These are phyloP conservation scores for Dimocarpus longan DNA, from an alignment of 345 rosid genomes.

Conservation along the genomic window DNA sequence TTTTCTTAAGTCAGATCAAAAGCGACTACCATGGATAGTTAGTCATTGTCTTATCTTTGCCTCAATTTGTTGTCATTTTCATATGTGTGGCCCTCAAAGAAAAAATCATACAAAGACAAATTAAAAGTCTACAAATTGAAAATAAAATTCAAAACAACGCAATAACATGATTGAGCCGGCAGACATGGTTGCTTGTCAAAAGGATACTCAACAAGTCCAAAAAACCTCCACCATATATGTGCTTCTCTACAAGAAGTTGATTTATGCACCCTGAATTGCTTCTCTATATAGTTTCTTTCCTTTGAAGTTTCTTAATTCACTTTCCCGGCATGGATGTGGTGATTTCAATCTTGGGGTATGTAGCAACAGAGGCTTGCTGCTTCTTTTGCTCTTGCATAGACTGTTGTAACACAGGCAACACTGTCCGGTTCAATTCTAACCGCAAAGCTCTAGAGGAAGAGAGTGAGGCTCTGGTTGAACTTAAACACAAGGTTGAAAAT, in stretches of 20 bases:
- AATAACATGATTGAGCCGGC: too few species aligned
- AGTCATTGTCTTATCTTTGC: too few species aligned
- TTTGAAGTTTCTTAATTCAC: not conserved
- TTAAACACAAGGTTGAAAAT: not conserved
- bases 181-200: too few species aligned
- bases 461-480: not conserved
- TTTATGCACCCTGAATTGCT: not conserved
- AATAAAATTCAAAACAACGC: too few species aligned
- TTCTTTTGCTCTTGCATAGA: not conserved
- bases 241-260: too few species aligned
- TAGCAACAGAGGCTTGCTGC: not conserved
- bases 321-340: not conserved
- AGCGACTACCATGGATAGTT: too few species aligned
- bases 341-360: not conserved
- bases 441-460: not conserved
- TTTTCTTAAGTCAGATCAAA: too few species aligned
- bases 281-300: not conserved
- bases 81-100: not conserved
- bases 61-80: not conserved
- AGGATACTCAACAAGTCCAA: too few species aligned
- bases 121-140: not conserved
- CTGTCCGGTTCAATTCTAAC: not conserved
- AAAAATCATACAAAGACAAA: not conserved
- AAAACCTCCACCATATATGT: too few species aligned
- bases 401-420: not conserved